These are phyloP conservation scores for Neurospora tetrasperma DNA, from an alignment of 495 filamentous ascomycete genomes.

Conservation along the genomic window DNA sequence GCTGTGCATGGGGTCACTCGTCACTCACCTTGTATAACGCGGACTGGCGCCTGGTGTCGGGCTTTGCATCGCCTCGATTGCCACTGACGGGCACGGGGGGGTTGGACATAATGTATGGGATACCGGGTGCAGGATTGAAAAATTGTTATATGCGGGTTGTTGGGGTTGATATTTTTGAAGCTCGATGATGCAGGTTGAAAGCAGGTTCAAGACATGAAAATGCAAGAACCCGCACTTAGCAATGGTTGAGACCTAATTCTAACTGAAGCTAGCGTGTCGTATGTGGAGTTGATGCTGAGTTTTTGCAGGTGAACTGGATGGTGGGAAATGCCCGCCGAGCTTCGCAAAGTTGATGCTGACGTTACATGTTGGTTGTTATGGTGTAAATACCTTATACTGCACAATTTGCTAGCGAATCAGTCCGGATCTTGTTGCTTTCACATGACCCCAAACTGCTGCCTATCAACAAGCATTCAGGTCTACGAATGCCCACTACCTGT, in stretches of 20 bases:
- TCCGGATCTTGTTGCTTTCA: background rate
- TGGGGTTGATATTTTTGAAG: background rate
- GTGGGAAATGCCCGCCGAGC: background rate
- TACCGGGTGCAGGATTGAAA: background rate
- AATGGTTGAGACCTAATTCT: background rate
- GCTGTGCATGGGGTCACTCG: background rate
- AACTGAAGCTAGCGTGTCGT: background rate
- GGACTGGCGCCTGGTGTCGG: constrained; percentile 13
- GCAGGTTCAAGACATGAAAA: background rate
- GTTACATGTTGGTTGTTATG: background rate
- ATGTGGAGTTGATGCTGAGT: background rate
- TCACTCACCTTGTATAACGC: constrained; percentile 26
- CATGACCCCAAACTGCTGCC: background rate
- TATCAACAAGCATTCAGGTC: background rate
- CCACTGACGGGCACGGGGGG: constrained; percentile 9
- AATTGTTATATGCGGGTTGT: background rate
- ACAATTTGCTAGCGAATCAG: background rate
- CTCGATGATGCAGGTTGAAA: background rate
- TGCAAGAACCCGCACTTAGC: background rate
- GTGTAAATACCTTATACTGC: background rate
- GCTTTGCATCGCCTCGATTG: constrained; percentile 14
- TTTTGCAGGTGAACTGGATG: background rate
- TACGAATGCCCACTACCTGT: background rate
- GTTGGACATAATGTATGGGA: constrained; percentile 5
- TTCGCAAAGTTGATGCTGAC: background rate